Evolutionary conservation across 768 basidiomycete genomes (phyloP).

Genomic region (Leccinellum luteum): DNA sequence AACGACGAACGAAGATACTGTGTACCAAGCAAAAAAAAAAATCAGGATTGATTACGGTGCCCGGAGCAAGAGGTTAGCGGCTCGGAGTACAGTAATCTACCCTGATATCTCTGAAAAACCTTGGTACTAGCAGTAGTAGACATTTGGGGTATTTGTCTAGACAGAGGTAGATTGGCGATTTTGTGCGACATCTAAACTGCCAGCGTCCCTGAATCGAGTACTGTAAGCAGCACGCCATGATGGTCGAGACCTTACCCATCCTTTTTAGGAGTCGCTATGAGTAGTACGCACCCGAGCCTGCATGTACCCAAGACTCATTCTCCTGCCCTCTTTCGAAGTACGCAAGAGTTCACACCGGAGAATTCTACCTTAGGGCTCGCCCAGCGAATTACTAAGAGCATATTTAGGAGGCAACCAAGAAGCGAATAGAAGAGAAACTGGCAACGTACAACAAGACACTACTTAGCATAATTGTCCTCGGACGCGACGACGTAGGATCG

Average conservation of each 20-base stretch:
- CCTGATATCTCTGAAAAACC: background rate
- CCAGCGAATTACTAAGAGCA: background rate
- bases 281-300: background rate
- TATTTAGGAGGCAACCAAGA: background rate
- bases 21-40: background rate
- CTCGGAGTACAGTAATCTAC: background rate
- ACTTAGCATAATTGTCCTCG: background rate
- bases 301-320: background rate
- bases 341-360: background rate
- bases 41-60: background rate
- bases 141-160: background rate
- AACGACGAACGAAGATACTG: background rate
- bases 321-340: background rate
- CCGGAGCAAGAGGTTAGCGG: background rate
- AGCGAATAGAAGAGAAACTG: background rate
- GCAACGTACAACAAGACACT: background rate
- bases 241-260: background rate
- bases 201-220: background rate
- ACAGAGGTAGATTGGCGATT: no score
- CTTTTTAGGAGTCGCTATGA: background rate
- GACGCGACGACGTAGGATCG: background rate
- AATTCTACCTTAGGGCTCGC: background rate
- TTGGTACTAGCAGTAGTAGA: background rate
- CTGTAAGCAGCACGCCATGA: background rate
- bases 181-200: no score